A percentile compares a stretch with the other conserved stretches of the same genome.
phyloP scores from a whole-genome alignment of 1,284 basidiomycete genomes.

The Cryptococcus hybrid region DNA sequence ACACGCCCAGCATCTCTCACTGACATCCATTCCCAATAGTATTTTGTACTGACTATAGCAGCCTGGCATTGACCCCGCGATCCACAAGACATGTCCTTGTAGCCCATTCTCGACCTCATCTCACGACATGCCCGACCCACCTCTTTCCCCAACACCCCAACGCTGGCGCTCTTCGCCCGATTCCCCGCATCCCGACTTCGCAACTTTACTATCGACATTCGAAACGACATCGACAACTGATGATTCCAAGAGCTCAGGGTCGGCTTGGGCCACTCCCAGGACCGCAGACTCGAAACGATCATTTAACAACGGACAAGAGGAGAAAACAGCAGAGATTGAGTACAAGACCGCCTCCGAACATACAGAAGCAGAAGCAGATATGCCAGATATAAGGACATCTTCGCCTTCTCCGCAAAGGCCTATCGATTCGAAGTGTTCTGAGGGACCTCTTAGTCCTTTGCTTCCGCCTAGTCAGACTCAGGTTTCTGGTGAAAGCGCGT shows the following conservation, averaged over 20 bases:
- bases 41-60: not conserved
- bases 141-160: slow-evolving; percentile 39
- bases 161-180: slow-evolving; percentile 29
- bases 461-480: slow-evolving; percentile 12
- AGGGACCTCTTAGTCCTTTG: slow-evolving; percentile 16
- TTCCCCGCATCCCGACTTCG: slow-evolving; percentile 29
- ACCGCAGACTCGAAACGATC: not conserved
- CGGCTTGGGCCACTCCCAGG: slow-evolving; percentile 8
- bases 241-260: not conserved
- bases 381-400: slow-evolving; percentile 33
- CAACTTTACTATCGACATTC: slow-evolving; percentile 23
- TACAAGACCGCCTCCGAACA: slow-evolving; percentile 15
- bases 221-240: slow-evolving; percentile 3
- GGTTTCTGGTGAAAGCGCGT: slow-evolving; percentile 10
- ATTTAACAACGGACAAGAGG: not conserved
- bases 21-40: not conserved
- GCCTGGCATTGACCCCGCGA: not conserved
- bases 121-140: slow-evolving; percentile 17
- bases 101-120: not conserved
- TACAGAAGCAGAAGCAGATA: not conserved
- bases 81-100: not conserved
- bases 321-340: slow-evolving; percentile 18
- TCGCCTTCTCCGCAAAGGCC: slow-evolving; percentile 38
- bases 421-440: not conserved
- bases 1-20: not conserved